Base-by-base conservation (phyloP, 2,329 filamentous ascomycete genomes). In the Colletotrichum sidae region DNA sequence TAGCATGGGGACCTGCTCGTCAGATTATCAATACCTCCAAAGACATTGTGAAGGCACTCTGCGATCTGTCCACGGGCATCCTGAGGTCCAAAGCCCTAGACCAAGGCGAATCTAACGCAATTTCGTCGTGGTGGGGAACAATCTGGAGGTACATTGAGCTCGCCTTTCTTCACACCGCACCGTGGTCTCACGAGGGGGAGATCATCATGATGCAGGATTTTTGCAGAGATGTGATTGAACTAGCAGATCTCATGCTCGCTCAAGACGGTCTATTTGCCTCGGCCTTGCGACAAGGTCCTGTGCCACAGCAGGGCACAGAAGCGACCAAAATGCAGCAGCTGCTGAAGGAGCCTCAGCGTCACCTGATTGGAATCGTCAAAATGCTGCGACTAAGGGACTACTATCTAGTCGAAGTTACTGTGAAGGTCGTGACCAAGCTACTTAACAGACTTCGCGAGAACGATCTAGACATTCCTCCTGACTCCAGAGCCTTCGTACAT, bases 171-270 rank as follows among this genome's bases (percentile, higher is more conserved):
- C 89, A 90, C 66, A 96, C 94, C 3, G 94, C 97, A 74, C 81
- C 82, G 10, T 99, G 96, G 96, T 93, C 93, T 69, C 81, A 87
- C 12, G 86, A 86, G 4, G 88, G 92, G 64, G 90, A 95, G 55
- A 96, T 93, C 74, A 79, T 83, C 17, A 83, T 88, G 58, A 94
- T 99, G 92, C 90, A 94, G 72, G 90, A 97, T 62, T 97, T 98
- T 72, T 97, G 94, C 74, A 90, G 96, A 69, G 93, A 97, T 74
- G 92, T 92, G 12, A 99, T 99, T 88, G 93, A 98, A 72, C 92
- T 97, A 73, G 94, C 95, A 1, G 92, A 97, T 73, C 86, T 87
- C 41, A 84, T 97, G 2, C 92, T 98, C 73, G 90, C 92, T 45
- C 90, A 97, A 71, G 96, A 96, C 75, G 90, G 89, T 55, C 86